Conservation (phyloP, 306 rosid species). For the Ormosia emarginata region DNA sequence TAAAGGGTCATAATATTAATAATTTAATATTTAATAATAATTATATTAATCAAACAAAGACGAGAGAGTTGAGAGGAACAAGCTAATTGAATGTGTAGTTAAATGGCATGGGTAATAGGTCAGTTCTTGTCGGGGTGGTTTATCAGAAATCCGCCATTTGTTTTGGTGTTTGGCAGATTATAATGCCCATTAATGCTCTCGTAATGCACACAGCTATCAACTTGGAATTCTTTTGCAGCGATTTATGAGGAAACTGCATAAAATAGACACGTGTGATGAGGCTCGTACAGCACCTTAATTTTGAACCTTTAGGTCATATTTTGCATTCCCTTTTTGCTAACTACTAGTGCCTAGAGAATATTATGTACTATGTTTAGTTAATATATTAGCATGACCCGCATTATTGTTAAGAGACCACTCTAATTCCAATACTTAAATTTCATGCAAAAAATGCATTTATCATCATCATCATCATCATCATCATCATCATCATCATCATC, state of each 20-base stretch:
- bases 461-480: background rate
- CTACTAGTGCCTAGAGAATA: background rate
- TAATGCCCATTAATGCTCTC: background rate
- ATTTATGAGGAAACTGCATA: background rate
- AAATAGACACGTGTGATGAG: conserved; percentile 8
- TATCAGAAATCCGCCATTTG: conserved; percentile 15
- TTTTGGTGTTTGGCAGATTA: conserved; percentile 4
- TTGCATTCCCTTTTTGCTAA: background rate
- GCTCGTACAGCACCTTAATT: background rate
- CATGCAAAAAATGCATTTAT: background rate
- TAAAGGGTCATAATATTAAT: background rate
- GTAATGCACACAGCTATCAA: background rate
- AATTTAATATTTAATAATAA: background rate
- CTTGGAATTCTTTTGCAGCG: background rate
- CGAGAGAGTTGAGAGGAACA: background rate
- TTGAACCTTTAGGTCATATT: background rate
- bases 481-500: background rate
- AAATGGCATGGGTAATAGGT: background rate
- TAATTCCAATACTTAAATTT: background rate
- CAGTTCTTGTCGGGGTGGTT: conserved; percentile 19
- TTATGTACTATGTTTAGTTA: background rate
- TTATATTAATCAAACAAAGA: background rate
- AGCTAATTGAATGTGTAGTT: background rate
- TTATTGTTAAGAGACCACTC: background rate
- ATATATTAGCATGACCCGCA: background rate